Conservation (phyloP, 1,284 basidiomycete genomes). For the Malassezia sp. region DNA sequence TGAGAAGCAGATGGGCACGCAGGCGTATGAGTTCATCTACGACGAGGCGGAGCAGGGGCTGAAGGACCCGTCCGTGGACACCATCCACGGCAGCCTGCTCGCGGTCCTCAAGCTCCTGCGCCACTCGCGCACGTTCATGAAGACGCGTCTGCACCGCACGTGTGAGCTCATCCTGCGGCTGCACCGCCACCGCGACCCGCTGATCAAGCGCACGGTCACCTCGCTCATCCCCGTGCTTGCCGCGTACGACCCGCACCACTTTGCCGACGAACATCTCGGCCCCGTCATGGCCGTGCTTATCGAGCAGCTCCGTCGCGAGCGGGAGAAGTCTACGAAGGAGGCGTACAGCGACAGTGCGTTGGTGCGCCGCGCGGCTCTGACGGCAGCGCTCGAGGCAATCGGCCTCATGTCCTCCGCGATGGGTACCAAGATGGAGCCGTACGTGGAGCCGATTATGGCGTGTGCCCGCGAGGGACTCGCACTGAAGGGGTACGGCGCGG, state of each 20-base stretch:
- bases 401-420: conserved; percentile 88
- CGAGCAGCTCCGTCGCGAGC: conserved; percentile 32
- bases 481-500: no score
- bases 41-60: conserved; percentile 79
- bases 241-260: conserved; percentile 41
- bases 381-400: conserved; percentile 87
- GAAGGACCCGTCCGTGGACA: conserved; percentile 65
- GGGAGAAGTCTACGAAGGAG: conserved; percentile 34
- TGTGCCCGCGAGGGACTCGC: conserved; percentile 81
- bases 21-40: conserved; percentile 48
- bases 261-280: conserved; percentile 40
- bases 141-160: conserved; percentile 72
- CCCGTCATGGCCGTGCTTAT: conserved; percentile 34
- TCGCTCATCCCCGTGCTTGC: conserved; percentile 41
- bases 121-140: conserved; percentile 93
- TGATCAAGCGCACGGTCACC: conserved; percentile 57
- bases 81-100: conserved; percentile 83
- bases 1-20: conserved; percentile 44
- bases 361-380: no score
- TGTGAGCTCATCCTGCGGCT: conserved; percentile 87
- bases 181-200: conserved; percentile 76
- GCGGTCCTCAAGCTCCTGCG: conserved; percentile 83
- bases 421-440: conserved; percentile 86
- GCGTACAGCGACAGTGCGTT: conserved; percentile 25
- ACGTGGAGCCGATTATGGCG: conserved; percentile 80